Evolutionary conservation across 2,329 filamentous ascomycete species (phyloP).

Genomic region (Ophiognomonia clavigignenti-juglandacearum): DNA sequence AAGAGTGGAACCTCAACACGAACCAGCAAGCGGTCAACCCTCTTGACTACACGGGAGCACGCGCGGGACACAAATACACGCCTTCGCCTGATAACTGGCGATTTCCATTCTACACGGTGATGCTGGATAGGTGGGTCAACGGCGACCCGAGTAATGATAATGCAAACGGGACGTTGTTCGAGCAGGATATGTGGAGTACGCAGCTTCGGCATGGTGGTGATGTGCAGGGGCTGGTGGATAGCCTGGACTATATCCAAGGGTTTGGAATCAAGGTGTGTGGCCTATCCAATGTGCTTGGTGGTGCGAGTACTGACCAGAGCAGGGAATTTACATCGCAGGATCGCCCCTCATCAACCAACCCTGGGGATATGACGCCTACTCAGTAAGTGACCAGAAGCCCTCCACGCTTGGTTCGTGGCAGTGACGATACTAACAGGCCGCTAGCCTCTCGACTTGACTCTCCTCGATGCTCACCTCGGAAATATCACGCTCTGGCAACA

Average conservation of each 20-base stretch:
- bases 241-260: constrained; percentile 56
- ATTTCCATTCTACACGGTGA: constrained; percentile 45
- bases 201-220: constrained; percentile 60
- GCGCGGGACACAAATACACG: constrained; percentile 9
- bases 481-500: constrained; percentile 52
- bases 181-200: constrained; percentile 52
- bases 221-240: constrained; percentile 48
- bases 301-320: not conserved
- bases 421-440: constrained; percentile 16
- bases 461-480: constrained; percentile 60
- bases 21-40: constrained; percentile 2
- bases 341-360: constrained; percentile 56
- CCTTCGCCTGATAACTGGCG: constrained; percentile 15
- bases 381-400: not conserved
- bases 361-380: constrained; percentile 35
- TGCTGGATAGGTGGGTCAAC: constrained; percentile 57
- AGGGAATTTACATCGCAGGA: constrained; percentile 51
- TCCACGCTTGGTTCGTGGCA: not conserved
- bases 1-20: constrained; percentile 14
- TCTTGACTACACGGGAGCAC: constrained; percentile 12
- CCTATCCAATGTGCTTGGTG: not conserved
- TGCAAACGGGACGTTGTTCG: constrained; percentile 53
- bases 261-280: constrained; percentile 51
- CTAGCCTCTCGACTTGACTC: constrained; percentile 54
- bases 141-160: constrained; percentile 59